These are phyloP conservation scores for Phytopythium litorale DNA, from an alignment of 352 stramenopile genomes.

Conservation along the genomic window DNA sequence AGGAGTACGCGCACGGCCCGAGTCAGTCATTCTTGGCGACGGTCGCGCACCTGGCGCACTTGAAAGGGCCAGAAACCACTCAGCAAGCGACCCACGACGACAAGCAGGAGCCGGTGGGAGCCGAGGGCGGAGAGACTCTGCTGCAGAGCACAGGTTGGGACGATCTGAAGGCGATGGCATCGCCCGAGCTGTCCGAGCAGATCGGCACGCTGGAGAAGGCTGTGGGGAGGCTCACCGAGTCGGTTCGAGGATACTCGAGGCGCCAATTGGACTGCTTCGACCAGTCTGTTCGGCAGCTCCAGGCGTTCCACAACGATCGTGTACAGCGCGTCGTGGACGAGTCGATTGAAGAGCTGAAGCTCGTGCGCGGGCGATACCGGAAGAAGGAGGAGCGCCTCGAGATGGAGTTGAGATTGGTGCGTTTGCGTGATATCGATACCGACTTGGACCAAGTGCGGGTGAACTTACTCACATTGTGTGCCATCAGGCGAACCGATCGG, in stretches of 20 bases:
- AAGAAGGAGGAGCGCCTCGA: conserved; percentile 37
- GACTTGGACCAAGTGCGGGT: background rate
- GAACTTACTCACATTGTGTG: background rate
- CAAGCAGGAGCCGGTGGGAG: background rate
- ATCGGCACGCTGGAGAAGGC: conserved; percentile 37
- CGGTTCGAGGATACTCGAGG: conserved; percentile 25
- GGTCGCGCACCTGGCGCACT: conserved; percentile 13
- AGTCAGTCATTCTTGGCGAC: conserved; percentile 21
- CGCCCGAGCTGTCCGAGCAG: conserved; percentile 17
- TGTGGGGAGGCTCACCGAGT: conserved; percentile 23
- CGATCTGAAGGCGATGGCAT: conserved; percentile 22
- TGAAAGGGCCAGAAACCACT: conserved; percentile 1
- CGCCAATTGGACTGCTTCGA: conserved; percentile 43
- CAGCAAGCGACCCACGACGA: background rate
- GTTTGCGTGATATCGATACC: background rate
- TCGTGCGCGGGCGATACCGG: conserved; percentile 40
- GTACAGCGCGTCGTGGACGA: conserved; percentile 50
- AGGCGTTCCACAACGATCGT: conserved; percentile 46
- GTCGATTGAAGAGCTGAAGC: conserved; percentile 48
- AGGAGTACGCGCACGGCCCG: conserved; percentile 34
- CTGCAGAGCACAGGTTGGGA: background rate
- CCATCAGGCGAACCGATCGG: conserved; percentile 16
- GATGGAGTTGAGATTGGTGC: conserved; percentile 20
- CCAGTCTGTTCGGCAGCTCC: conserved; percentile 40
- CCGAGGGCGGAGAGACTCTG: background rate